Evolutionary conservation across 352 stramenopile genomes (phyloP).

Genomic region (Plasmopara viticola): DNA sequence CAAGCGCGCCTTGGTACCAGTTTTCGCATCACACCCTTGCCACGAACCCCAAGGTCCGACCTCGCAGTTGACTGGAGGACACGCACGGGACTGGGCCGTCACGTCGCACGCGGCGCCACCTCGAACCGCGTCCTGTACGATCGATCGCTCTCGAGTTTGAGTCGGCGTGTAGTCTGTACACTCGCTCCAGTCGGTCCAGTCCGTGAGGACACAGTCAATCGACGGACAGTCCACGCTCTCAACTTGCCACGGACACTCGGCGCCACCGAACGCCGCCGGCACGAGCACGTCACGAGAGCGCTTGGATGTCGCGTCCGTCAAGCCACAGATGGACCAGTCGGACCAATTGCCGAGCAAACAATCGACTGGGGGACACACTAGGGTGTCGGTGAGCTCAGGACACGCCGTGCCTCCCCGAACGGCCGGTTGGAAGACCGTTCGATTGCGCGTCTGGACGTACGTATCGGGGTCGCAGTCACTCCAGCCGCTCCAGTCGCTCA

Average conservation of each 20-base stretch:
- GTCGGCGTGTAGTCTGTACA: constrained; percentile 40
- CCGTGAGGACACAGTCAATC: constrained; percentile 32
- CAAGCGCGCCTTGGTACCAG: constrained; percentile 19
- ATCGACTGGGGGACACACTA: constrained; percentile 31
- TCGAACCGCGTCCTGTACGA: constrained; percentile 32
- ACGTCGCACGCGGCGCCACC: constrained; percentile 29
- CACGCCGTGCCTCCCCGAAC: constrained; percentile 35
- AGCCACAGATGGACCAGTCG: constrained; percentile 31
- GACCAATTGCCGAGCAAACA: constrained; percentile 33
- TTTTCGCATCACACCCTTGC: constrained; percentile 25
- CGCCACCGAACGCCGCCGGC: background rate
- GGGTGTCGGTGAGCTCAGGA: constrained; percentile 30
- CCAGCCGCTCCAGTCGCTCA: constrained; percentile 48
- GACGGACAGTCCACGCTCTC: constrained; percentile 36
- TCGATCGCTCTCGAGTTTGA: constrained; percentile 32
- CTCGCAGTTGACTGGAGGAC: constrained; percentile 41
- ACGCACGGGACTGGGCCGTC: constrained; percentile 24
- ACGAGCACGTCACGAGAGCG: constrained; percentile 26
- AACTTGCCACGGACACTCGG: constrained; percentile 23
- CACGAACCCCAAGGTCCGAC: constrained; percentile 27
- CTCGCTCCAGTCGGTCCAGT: constrained; percentile 39
- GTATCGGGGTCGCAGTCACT: constrained; percentile 32
- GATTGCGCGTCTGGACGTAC: constrained; percentile 32
- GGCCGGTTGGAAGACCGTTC: constrained; percentile 32
- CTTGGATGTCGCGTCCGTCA: constrained; percentile 15